A percentile compares a stretch with the other conserved stretches of the same genome.
Conservation (phyloP, 2,329 filamentous ascomycete genomes). For the Apiospora phragmitis region DNA sequence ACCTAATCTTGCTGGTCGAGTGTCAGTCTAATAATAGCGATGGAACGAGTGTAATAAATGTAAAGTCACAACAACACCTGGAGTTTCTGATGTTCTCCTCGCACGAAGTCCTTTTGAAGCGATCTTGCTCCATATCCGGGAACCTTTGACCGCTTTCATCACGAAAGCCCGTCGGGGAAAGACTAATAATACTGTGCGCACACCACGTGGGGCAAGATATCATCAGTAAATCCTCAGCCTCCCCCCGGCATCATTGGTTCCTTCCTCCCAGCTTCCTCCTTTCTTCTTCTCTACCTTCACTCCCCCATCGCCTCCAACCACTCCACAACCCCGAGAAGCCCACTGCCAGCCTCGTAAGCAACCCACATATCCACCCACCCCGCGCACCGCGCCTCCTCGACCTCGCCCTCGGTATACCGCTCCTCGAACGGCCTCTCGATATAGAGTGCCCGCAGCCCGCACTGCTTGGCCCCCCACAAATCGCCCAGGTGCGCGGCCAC, state of each 20-base stretch:
- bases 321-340: constrained; percentile 11
- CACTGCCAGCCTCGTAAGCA: constrained; percentile 16
- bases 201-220: too few species aligned
- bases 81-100: neutral
- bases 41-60: neutral
- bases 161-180: neutral
- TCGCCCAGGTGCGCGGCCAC: constrained; percentile 62
- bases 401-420: constrained; percentile 42
- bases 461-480: constrained; percentile 56
- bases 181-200: too few species aligned
- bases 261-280: neutral
- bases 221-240: too few species aligned
- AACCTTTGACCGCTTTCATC: neutral
- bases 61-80: neutral
- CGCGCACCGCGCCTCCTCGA: constrained; percentile 42
- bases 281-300: neutral
- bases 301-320: neutral
- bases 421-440: constrained; percentile 60
- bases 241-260: too few species aligned
- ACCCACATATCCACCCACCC: constrained; percentile 62
- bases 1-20: neutral
- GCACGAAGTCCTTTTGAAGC: neutral
- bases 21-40: neutral
- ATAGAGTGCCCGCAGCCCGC: constrained; percentile 59
- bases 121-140: neutral